These are phyloP conservation scores for Mucor mucedo DNA, from an alignment of 371 early-diverging fungal genomes.

Conservation along the genomic window DNA sequence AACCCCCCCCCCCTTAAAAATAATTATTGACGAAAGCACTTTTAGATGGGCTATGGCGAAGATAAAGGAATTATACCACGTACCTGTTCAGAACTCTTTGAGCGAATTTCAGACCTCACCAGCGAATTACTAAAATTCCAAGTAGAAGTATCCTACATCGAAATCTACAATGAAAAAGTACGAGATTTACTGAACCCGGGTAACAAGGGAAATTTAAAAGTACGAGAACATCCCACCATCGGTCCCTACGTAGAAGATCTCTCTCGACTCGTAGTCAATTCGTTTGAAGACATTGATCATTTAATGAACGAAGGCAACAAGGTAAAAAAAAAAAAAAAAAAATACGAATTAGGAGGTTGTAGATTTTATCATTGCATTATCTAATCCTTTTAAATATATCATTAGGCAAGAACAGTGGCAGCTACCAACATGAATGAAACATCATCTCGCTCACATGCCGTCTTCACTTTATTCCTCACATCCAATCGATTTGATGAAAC, in stretches of 20 bases:
- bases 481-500: slow-evolving; percentile 59
- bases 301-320: slow-evolving; percentile 89
- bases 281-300: slow-evolving; percentile 74
- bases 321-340: slow-evolving; percentile 30
- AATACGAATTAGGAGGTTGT: too few relatives aligned
- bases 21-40: neutral
- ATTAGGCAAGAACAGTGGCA: slow-evolving; percentile 80
- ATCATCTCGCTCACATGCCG: slow-evolving; percentile 92
- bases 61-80: slow-evolving; percentile 86
- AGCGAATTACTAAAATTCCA: slow-evolving; percentile 58
- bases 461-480: slow-evolving; percentile 85
- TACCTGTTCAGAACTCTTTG: slow-evolving; percentile 78
- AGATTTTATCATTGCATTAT: too few relatives aligned
- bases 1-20: neutral
- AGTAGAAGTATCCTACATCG: slow-evolving; percentile 86
- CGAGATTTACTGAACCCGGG: slow-evolving; percentile 85
- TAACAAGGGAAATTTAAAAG: slow-evolving; percentile 74
- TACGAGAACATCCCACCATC: slow-evolving; percentile 85
- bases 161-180: slow-evolving; percentile 86
- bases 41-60: slow-evolving; percentile 66
- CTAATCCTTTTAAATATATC: too few relatives aligned
- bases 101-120: slow-evolving; percentile 52
- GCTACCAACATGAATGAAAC: slow-evolving; percentile 96
- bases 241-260: slow-evolving; percentile 93
- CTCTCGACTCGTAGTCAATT: slow-evolving; percentile 76